These are phyloP conservation scores for Taphrina wiesneri DNA, from an alignment of 1,139 yeast genomes.

Conservation along the genomic window DNA sequence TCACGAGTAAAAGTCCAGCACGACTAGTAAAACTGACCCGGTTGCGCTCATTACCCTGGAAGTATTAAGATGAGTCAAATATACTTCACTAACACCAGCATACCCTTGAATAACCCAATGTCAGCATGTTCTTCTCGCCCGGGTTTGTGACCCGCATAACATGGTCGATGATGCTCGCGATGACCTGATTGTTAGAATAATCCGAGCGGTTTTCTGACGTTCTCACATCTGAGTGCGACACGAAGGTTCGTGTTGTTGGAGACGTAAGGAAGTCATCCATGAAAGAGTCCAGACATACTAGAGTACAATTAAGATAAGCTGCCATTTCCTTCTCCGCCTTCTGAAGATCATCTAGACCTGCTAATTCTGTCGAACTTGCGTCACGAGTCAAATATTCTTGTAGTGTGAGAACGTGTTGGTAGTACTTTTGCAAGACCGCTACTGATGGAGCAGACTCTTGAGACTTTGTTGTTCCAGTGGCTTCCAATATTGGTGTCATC, in stretches of 20 bases:
- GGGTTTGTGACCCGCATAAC: background rate
- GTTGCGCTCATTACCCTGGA: conserved; percentile 30
- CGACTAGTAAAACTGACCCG: conserved; percentile 9
- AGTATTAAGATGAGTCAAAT: background rate
- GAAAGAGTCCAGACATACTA: background rate
- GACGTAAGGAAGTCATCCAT: background rate
- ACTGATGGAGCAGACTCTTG: background rate
- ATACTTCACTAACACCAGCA: background rate
- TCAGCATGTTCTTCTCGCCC: conserved; percentile 21
- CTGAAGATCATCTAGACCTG: background rate
- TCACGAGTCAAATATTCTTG: background rate
- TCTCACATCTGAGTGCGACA: background rate
- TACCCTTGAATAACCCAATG: conserved; percentile 33
- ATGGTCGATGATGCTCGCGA: background rate
- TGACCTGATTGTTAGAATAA: background rate
- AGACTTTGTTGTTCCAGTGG: background rate
- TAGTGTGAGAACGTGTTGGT: background rate
- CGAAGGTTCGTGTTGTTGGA: background rate
- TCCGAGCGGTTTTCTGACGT: background rate
- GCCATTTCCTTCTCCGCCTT: background rate
- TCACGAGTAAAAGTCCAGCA: conserved; percentile 23
- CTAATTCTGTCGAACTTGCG: background rate
- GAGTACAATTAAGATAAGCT: background rate
- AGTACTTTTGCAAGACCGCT: background rate
- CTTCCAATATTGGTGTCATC: background rate